Evolutionary conservation across 768 basidiomycete genomes (phyloP).

Genomic region (Pleurotus eryngii): DNA sequence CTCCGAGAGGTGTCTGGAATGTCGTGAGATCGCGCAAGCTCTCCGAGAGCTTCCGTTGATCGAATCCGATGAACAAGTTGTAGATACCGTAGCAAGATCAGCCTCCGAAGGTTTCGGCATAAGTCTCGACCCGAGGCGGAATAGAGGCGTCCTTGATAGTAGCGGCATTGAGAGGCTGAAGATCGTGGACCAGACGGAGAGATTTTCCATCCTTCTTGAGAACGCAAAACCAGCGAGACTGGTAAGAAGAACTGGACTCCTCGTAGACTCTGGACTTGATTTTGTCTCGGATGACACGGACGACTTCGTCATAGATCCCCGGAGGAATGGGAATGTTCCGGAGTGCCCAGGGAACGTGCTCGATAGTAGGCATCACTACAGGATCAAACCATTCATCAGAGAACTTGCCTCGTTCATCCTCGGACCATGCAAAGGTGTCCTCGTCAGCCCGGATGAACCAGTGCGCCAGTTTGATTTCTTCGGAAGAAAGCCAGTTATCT

Average conservation of each 20-base stretch:
- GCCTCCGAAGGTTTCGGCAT: conserved; percentile 32
- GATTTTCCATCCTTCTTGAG: no score
- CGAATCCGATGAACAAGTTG: conserved; percentile 34
- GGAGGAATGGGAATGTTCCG: conserved; percentile 9
- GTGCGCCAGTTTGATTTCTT: no score
- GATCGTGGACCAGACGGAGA: no score
- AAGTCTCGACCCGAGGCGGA: conserved; percentile 23
- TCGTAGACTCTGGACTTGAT: conserved; percentile 37
- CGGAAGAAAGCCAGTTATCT: no score
- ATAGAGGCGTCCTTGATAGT: conserved; percentile 14
- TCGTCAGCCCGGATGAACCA: no score
- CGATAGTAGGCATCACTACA: background rate
- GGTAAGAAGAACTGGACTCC: conserved; percentile 33
- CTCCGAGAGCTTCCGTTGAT: conserved; percentile 20
- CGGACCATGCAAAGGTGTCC: conserved; percentile 23
- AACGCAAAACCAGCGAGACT: conserved; percentile 20
- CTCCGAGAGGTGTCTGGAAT: conserved; percentile 33
- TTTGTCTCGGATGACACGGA: conserved; percentile 27
- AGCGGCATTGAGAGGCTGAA: conserved; percentile 8
- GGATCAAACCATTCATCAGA: background rate
- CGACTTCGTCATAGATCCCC: conserved; percentile 27
- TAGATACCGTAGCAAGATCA: conserved; percentile 25
- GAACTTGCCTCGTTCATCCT: conserved; percentile 19
- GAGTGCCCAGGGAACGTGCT: background rate
- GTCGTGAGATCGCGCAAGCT: conserved; percentile 38